These are phyloP conservation scores for Gentiana dahurica DNA, from an alignment of 257 asterid species.

Conservation along the genomic window DNA sequence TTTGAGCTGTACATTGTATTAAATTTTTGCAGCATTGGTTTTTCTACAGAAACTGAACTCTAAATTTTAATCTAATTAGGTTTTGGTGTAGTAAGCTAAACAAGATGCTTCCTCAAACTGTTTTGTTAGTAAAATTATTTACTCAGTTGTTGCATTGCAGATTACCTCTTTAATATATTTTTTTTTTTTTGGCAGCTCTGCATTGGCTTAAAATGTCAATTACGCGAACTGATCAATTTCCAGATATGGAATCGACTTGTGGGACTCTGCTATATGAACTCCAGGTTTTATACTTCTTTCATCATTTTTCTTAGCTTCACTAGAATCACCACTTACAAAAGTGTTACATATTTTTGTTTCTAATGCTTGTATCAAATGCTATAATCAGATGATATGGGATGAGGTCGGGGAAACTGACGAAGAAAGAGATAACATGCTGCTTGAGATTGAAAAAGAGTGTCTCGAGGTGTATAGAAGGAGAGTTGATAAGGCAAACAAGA, in stretches of 20 bases:
- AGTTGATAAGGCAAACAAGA: constrained; percentile 89
- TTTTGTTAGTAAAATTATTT: too few species aligned
- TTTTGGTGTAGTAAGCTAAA: too few species aligned
- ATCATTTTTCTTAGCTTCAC: neutral
- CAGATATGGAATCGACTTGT: constrained; percentile 66
- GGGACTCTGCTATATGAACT: constrained; percentile 75
- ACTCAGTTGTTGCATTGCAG: too few species aligned
- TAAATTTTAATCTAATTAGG: too few species aligned
- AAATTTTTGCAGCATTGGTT: neutral
- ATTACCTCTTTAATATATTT: neutral
- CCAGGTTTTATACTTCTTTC: constrained; percentile 42
- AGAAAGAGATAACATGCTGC: constrained; percentile 73
- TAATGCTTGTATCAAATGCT: constrained; percentile 2
- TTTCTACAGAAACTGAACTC: too few species aligned
- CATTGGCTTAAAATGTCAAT: constrained; percentile 23
- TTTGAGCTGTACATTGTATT: neutral
- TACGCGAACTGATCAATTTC: constrained; percentile 28
- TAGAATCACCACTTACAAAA: neutral
- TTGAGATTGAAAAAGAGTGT: constrained; percentile 87
- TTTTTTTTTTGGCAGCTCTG: constrained; percentile 23
- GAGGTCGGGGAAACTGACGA: constrained; percentile 92
- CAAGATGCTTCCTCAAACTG: too few species aligned
- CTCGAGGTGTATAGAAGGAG: constrained; percentile 87
- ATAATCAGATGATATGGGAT: constrained; percentile 83
- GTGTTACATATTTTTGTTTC: constrained; percentile 1